Percentiles rank a stretch among this genome's conserved stretches.
Conservation (phyloP, 2,329 filamentous ascomycete genomes). For the Colletotrichum sp. region DNA sequence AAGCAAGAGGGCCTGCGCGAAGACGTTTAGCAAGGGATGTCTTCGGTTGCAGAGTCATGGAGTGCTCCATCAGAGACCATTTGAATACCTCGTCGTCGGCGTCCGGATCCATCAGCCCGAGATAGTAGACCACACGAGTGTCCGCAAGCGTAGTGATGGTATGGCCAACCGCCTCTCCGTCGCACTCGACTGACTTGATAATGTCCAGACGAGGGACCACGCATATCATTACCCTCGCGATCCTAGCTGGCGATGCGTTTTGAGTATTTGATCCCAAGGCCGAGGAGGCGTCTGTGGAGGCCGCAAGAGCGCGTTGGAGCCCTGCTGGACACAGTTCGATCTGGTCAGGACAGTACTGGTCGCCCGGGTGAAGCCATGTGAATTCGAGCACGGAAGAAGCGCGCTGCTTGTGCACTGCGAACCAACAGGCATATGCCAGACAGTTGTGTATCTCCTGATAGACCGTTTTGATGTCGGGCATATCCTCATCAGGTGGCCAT, state of each 20-base stretch:
- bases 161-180: neutral
- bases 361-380: conserved; percentile 34
- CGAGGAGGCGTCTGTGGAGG: neutral
- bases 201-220: conserved; percentile 29
- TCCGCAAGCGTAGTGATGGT: conserved; percentile 27
- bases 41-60: neutral
- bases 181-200: neutral
- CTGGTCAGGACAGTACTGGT: conserved; percentile 24
- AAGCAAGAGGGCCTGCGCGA: neutral
- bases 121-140: conserved; percentile 33
- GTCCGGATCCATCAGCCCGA: conserved; percentile 24
- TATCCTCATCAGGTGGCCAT: neutral
- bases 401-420: conserved; percentile 29
- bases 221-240: conserved; percentile 36
- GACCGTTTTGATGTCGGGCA: neutral
- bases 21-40: neutral
- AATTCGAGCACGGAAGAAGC: conserved; percentile 25
- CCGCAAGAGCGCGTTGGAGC: neutral
- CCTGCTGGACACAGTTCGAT: conserved; percentile 18
- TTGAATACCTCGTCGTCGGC: conserved; percentile 24
- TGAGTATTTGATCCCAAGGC: neutral
- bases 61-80: conserved; percentile 24
- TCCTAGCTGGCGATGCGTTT: neutral
- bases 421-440: conserved; percentile 33
- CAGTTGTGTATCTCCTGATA: conserved; percentile 29